Evolutionary conservation across 108 stramenopile species (phyloP), one percentile per base, ranked within the genome.

Genomic region (Parietichytrium sp.): DNA sequence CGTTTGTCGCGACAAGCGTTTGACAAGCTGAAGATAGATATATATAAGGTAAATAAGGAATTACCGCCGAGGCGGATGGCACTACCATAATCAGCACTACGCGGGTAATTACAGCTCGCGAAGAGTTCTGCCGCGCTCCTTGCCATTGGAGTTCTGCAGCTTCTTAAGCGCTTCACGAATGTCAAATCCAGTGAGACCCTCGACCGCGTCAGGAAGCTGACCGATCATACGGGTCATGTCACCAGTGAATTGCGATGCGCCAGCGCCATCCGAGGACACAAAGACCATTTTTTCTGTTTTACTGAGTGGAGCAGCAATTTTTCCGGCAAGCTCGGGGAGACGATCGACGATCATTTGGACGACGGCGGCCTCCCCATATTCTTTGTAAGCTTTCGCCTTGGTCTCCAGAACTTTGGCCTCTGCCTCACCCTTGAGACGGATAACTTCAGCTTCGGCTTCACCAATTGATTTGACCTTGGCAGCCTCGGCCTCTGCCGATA

Each of bases 231-330:
- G 84, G 13, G 81, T 82, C 18, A 86, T 51, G 51, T 86, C 86
- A 51, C 84, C 51, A 3, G 86, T 86, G 3, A 86, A 72, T 0
- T 55, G 78, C 54, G 82, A 83, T 20, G 84, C 86, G 10, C 84
- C 83, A 20, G 81, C 83, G n/a, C 78, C 82, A 30, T 86, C 86
- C 36, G 82, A 55, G 23, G 84, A 82, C 20, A 86, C 82, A 54
- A 86, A 86, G 52, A 86, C 82, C 86, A 86, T 86, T 82, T 86
- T 80, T 49, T 78, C 54, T n/a, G 86, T 87, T 50, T 85, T 85
- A 3, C 54, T 25, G 31, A 87, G 86, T 20, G 86, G 86, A 18
- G 78, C 85, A 45, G 86, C 86, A 55, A 87, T 80, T 30, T 55
- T 77, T 8, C n/a, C 27, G 29, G 86, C 85, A 47, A 87, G 79